Evolutionary conservation across 2,329 filamentous ascomycete species (phyloP), one percentile per base, ranked within the genome.

Genomic region (Alternaria rosae): DNA sequence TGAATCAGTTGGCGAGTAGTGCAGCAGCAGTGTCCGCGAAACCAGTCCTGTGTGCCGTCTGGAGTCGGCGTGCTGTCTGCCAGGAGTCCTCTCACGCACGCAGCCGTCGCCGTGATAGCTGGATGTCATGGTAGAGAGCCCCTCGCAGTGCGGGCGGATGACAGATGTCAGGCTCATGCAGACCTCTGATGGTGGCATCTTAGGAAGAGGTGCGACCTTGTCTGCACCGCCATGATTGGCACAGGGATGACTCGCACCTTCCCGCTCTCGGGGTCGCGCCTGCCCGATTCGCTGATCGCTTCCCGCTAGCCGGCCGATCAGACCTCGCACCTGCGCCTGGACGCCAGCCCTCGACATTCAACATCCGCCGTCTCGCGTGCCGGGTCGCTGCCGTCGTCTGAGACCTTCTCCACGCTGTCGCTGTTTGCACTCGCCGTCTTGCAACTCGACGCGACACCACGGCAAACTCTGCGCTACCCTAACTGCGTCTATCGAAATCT

Each of bases 221-320:
- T 51, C 47, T 52, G 53, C 41, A 54, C 54, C 51, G 43, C 57
- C 50, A 53, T 74, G 74, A 78, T 77, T 72, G 69, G 70, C 74
- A 61, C 71, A 73, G 71, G 75, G 74, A 66, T 75, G 35, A 17
- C 30, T 48, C n/a, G 62, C 66, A 44, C 70, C 65, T 70, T 64
- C 30, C 70, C 65, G 45, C 56, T 67, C 65, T 45, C 45, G 61
- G 67, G 60, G 56, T 65, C 58, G 69, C 60, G 66, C 66, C 67
- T 67, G 63, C 61, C 68, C 67, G 57, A 28, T 62, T 44, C 54
- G 62, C 57, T 62, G 57, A 69, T 70, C 63, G 44, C 62, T 57
- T 68, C 68, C 72, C 66, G 66, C 70, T 68, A 71, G 69, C 74
- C 74, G 74, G 74, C 67, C 69, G 73, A 76, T 76, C 74, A 72